Evolutionary conservation across 805 yeast species (phyloP).

Genomic region (Debaryomyces tyrocola): DNA sequence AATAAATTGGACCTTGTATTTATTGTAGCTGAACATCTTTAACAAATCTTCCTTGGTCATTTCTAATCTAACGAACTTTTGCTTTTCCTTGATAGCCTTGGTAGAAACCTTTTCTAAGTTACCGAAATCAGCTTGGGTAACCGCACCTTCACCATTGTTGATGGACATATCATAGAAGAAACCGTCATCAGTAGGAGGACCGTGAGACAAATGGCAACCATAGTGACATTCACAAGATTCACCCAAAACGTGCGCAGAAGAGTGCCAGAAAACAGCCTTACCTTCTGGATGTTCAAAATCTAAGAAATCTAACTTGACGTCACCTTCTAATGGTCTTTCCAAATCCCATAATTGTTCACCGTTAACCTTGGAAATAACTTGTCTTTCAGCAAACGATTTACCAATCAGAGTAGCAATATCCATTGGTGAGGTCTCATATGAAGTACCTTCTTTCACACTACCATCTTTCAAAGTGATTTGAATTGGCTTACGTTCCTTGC

Average conservation of each 20-base stretch:
- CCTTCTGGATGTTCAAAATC: conserved; percentile 96
- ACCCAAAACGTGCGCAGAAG: conserved; percentile 96
- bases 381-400: conserved; percentile 83
- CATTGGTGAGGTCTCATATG: conserved; percentile 90
- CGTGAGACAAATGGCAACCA: conserved; percentile 84
- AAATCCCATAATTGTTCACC: conserved; percentile 88
- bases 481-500: conserved; percentile 58
- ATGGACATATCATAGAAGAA: conserved; percentile 96
- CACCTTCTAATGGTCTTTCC: conserved; percentile 85
- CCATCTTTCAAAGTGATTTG: conserved; percentile 88
- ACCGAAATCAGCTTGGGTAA: conserved; percentile 80
- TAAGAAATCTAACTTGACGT: conserved; percentile 69
- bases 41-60: conserved; percentile 89
- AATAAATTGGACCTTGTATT: conserved; percentile 88
- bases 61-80: conserved; percentile 89
- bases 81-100: conserved; percentile 91
- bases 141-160: conserved; percentile 64
- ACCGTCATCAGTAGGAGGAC: conserved; percentile 98
- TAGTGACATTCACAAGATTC: conserved; percentile 96
- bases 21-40: conserved; percentile 92
- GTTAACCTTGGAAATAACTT: conserved; percentile 87
- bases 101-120: conserved; percentile 84
- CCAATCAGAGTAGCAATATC: conserved; percentile 82
- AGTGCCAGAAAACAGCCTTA: conserved; percentile 96
- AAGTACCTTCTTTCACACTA: conserved; percentile 66